Evolutionary conservation across 805 yeast genomes (phyloP).

Genomic region (Suhomyces canberraensis): DNA sequence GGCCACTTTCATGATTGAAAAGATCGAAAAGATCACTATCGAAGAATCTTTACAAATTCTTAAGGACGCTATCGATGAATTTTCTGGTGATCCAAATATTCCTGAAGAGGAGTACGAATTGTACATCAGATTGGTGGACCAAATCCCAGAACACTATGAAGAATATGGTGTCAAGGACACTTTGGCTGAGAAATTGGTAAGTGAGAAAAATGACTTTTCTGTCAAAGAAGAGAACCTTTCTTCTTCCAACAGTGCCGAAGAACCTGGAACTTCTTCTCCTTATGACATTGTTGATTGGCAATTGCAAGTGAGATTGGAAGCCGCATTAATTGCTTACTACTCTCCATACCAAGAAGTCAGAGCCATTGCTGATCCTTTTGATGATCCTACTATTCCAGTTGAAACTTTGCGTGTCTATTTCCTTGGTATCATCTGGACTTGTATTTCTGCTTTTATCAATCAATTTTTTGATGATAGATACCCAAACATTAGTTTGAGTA

Average conservation of each 20-base stretch:
- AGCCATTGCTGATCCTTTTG: constrained; percentile 38
- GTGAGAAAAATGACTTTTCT: background rate
- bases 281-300: constrained; percentile 27
- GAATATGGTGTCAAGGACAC: background rate
- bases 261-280: background rate
- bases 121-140: constrained; percentile 18
- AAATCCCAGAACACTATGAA: background rate
- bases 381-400: constrained; percentile 29
- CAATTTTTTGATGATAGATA: constrained; percentile 54
- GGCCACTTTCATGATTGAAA: constrained; percentile 40
- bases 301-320: constrained; percentile 35
- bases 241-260: background rate
- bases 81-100: constrained; percentile 47
- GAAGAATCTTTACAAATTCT: constrained; percentile 42
- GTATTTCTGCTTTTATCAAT: constrained; percentile 53
- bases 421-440: constrained; percentile 52
- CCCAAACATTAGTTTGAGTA: constrained; percentile 43
- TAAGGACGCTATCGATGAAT: constrained; percentile 35
- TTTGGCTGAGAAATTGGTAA: background rate
- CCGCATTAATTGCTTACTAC: constrained; percentile 35
- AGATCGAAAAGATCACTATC: constrained; percentile 29
- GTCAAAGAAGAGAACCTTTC: background rate
- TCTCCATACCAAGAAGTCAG: constrained; percentile 43
- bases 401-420: constrained; percentile 51
- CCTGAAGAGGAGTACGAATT: constrained; percentile 35